Evolutionary conservation across 495 filamentous ascomycete species (phyloP), one percentile per base, ranked within the genome.

Genomic region (Neurospora sp.): DNA sequence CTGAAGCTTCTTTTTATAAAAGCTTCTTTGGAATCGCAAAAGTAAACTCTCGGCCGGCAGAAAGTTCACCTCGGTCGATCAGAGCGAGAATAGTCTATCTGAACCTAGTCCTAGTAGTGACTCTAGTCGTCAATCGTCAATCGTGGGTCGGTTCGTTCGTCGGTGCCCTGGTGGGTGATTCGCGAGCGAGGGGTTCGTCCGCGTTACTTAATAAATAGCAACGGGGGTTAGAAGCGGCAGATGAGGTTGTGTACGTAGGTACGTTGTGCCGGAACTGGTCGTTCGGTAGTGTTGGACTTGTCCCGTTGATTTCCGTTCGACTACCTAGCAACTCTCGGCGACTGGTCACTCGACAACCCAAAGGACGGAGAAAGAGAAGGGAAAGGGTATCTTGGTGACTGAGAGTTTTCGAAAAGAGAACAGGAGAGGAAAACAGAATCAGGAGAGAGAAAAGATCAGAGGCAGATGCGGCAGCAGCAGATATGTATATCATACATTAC

Each of bases 161-260:
- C 27, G 12, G 27, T 66, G 27, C 54, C 54, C 27, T 16, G 23
- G 54, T 35, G 27, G 54, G 54, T 66, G 54, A 18, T 35, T 66
- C 27, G 27, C 54, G 27, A 14, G 54, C 27, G 54, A 66, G 27
- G 54, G 27, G 54, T 14, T 59, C 20, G 48, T 59, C 20, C 14
- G 54, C 2, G 27, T 66, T 66, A 35, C 7, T 35, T 35, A 18
- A 66, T 37, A 35, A 66, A 66, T 66, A 66, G 27, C 54, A 66
- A 66, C 54, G 54, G 72, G 75, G 71, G 42, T 7, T 37, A 72
- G 71, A 35, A 27, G 71, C 44, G n/a, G 71, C 71, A 71, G 42
- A 44, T 71, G 72, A 72, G 71, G 69, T 70, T 37, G 41, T 35
- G 23, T 66, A 31, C 12, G 27, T 66, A 66, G 31, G 23, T 66